phyloP scores from a whole-genome alignment of 805 yeast genomes.

The Kuraishia cidri region DNA sequence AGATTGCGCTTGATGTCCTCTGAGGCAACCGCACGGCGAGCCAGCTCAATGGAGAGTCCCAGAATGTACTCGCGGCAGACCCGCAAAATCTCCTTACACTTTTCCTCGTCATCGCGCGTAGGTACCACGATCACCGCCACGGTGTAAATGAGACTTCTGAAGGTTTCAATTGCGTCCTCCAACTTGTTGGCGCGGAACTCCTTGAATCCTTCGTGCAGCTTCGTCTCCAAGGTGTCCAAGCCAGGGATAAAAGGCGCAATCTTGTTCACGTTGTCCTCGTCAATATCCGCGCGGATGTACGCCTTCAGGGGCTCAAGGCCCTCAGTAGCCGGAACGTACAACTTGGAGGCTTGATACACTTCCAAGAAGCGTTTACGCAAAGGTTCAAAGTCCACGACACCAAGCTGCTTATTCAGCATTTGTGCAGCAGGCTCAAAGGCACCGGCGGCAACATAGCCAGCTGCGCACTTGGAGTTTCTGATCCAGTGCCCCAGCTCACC shows the following conservation, averaged over 20 bases:
- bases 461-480: constrained; percentile 82
- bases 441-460: constrained; percentile 92
- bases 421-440: constrained; percentile 95
- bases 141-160: constrained; percentile 74
- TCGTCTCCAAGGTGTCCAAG: constrained; percentile 50
- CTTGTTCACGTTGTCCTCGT: constrained; percentile 38
- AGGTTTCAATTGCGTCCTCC: constrained; percentile 68
- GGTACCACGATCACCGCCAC: constrained; percentile 64
- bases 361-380: constrained; percentile 75
- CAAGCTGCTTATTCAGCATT: constrained; percentile 81
- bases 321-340: constrained; percentile 64
- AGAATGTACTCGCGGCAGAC: constrained; percentile 85
- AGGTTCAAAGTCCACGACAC: constrained; percentile 82
- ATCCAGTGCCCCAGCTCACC: constrained; percentile 76
- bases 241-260: constrained; percentile 71
- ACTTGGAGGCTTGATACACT: constrained; percentile 73
- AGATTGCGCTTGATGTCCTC: constrained; percentile 74
- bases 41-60: constrained; percentile 85
- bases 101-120: constrained; percentile 66
- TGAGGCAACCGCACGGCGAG: constrained; percentile 73
- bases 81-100: constrained; percentile 60
- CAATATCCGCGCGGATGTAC: constrained; percentile 59
- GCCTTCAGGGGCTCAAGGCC: constrained; percentile 66
- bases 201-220: constrained; percentile 67
- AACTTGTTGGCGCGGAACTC: constrained; percentile 78